Percentiles rank a stretch among this genome's conserved stretches.
Conservation (phyloP, 345 rosid species). For the Camelina sativa region DNA sequence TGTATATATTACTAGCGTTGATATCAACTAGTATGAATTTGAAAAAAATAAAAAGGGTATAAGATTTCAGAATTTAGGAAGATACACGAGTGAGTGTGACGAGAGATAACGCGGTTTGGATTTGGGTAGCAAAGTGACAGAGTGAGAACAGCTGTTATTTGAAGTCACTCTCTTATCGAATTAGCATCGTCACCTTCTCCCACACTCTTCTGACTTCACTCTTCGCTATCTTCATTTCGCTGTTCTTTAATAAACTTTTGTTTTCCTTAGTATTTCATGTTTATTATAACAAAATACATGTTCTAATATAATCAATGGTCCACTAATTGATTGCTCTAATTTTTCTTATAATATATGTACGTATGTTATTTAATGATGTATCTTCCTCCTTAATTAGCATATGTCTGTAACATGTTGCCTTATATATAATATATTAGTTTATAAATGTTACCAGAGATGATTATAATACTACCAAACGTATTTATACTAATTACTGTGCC, state of each 20-base stretch:
- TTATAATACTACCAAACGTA: conserved; percentile 13
- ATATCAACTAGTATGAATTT: background rate
- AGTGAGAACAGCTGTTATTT: conserved; percentile 40
- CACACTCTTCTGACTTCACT: conserved; percentile 43
- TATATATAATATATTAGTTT: background rate
- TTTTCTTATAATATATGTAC: too few species aligned
- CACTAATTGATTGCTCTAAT: too few species aligned
- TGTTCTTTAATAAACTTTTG: background rate
- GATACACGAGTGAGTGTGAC: conserved; percentile 31
- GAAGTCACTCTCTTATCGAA: conserved; percentile 40
- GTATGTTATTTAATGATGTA: too few species aligned
- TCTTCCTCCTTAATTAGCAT: background rate
- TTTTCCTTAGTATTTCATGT: background rate
- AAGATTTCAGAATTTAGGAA: background rate
- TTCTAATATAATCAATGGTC: too few species aligned
- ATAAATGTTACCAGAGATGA: background rate
- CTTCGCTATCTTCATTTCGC: background rate
- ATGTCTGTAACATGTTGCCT: background rate
- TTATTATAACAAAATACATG: background rate
- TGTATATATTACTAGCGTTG: background rate
- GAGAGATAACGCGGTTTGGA: conserved; percentile 44
- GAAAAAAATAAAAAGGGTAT: background rate
- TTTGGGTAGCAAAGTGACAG: conserved; percentile 42
- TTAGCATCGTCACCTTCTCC: conserved; percentile 30
- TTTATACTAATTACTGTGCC: conserved; percentile 6